A percentile compares a stretch with the other conserved stretches of the same genome.
These are phyloP conservation scores for barrel medic (Medicago truncatula) DNA, from an alignment of 306 rosid genomes.

Conservation along the genomic window DNA sequence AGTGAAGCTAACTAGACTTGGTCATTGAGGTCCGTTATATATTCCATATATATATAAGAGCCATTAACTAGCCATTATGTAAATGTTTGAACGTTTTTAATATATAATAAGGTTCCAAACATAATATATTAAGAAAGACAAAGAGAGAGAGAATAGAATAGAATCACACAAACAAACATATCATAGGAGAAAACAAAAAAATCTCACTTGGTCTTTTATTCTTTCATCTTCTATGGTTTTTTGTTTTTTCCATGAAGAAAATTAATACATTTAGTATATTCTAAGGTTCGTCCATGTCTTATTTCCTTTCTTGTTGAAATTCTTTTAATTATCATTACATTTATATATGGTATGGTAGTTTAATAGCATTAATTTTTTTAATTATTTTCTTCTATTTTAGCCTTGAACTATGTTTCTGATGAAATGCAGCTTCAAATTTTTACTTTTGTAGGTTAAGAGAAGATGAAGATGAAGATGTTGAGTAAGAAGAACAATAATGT, in stretches of 20 bases:
- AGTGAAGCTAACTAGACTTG: constrained; percentile 38
- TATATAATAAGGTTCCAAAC: constrained; percentile 35
- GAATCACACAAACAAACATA: constrained; percentile 6
- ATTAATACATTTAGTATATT: neutral
- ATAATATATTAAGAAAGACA: constrained; percentile 9
- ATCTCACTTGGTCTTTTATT: neutral
- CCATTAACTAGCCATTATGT: constrained; percentile 46
- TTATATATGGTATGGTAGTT: constrained; percentile 17
- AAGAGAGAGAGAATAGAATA: neutral
- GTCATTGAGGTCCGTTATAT: neutral
- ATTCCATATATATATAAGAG: constrained; percentile 24
- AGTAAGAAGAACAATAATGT: constrained; percentile 20
- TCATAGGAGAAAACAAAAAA: neutral
- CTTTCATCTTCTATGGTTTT: constrained; percentile 44
- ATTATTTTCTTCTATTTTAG: neutral
- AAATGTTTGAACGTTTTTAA: constrained; percentile 35
- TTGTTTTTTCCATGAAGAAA: neutral
- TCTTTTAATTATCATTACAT: neutral
- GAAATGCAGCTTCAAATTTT: constrained; percentile 27
- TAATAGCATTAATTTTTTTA: neutral
- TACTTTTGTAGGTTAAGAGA: constrained; percentile 12
- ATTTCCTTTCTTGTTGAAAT: constrained; percentile 3
- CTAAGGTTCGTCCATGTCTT: constrained; percentile 34
- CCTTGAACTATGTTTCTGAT: neutral
- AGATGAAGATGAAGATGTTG: constrained; percentile 43